Base-by-base conservation (phyloP, 495 filamentous ascomycete genomes). In the Paragyromitra xinjiangensis region DNA sequence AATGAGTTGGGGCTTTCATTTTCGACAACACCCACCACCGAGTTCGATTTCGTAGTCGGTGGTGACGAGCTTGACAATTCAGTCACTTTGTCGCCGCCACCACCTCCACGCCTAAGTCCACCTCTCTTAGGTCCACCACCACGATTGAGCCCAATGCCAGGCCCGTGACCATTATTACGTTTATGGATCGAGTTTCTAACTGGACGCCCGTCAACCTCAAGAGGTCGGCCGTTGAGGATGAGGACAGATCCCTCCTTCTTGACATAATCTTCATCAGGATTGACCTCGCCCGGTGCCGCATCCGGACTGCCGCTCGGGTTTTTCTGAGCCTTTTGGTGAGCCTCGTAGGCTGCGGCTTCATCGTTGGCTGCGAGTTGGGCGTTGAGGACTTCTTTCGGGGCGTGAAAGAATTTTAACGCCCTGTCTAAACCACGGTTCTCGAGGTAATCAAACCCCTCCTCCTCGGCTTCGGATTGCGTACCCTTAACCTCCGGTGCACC, bases 331-430 rank as follows among this genome's bases (percentile, higher is more conserved):
- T 72, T 72, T 14, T 37, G 65, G 26, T 76, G n/a, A 8, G 73
- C 73, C 26, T 78, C 58, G 12, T 71, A 78, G 14, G 73, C 73
- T 37, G 73, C 73, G 9, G 40, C 29, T 44, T 64, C 72, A 6
- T 78, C 55, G 42, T 75, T 77, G 29, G 73, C 77, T 39, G 65
- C 65, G 40, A 78, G 77, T 22, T 76, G 74, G 14, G 77, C 77
- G 9, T 71, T 61, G 12, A 78, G 73, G 6, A 77, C 50, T 26
- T 78, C 58, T 64, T 78, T 78, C 1, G 77, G 77, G 61, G 74
- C 73, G 22, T 71, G 65, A 59, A 78, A 78, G 51, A 77, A 78
- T n/a, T 71, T 48, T 2, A 78, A 61, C 42, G 77, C 77, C 0
- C 67, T 65, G 8, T 71, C 77, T 22, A 78, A 4, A 1, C 59